Base-by-base conservation (phyloP, 768 basidiomycete species). In the Amanita jacksonii region DNA sequence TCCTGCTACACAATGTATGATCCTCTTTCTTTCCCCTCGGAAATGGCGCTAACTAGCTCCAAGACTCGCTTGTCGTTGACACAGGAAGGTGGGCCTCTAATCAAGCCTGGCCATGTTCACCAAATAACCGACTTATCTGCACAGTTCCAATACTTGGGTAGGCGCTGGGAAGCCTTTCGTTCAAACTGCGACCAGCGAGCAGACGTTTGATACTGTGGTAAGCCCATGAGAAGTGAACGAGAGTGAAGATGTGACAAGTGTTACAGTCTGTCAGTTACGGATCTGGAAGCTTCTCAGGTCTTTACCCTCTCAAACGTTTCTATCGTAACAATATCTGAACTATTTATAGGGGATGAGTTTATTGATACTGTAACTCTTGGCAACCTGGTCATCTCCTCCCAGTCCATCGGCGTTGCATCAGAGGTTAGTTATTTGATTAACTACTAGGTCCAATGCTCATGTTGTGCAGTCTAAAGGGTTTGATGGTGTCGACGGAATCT, bases 121-220 rank as follows among this genome's bases (percentile, higher is more conserved):
- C 15, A n/a, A n/a, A n/a, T n/a, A n/a, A n/a, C 13, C 10, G 46
- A 13, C 18, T 25, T 47, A 15, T 53, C 54, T 13, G 54, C 54
- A 58, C 27, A 79, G 77, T 58, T 79, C 81, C 13, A 83, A 81
- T 62, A 82, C 79, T 18, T 84, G 81, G 79, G 65, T 84, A 32
- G 79, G 81, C 19, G 77, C 80, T 23, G 49, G 22, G 8, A 60
- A 52, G 13, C 8, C 58, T 1, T 84, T 77, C 52, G 54, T 54
- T 16, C 46, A 49, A 49, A 81, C 81, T 6, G 64, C 62, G 45
- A 73, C 78, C 19, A 77, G 74, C 43, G 54, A 33, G 4, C 45
- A 63, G 49, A 81, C 77, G 12, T 48, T 52, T 1, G 52, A 75
- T 46, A 18, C 54, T 30, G 76, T 83, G 49, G 77, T 74, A 62